These are phyloP conservation scores for Fusarium foetens DNA, from an alignment of 2,329 filamentous ascomycete genomes.

Conservation along the genomic window DNA sequence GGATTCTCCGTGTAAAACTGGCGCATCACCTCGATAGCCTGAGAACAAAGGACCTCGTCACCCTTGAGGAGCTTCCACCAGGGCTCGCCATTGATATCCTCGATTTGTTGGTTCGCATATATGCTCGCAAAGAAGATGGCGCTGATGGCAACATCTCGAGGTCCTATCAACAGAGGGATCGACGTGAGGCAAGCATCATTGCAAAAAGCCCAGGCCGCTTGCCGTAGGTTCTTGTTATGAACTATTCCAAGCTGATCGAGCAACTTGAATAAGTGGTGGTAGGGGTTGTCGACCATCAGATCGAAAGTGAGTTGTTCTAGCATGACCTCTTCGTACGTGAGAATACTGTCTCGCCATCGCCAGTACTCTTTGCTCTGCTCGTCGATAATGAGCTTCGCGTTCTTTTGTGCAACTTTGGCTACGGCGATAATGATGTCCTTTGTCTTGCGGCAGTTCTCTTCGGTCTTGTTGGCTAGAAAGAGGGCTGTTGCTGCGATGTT, in stretches of 20 bases:
- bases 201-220: conserved; percentile 91
- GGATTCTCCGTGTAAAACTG: conserved; percentile 74
- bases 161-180: conserved; percentile 82
- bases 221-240: conserved; percentile 83
- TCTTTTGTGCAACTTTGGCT: conserved; percentile 94
- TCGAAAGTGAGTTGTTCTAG: conserved; percentile 95
- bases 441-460: conserved; percentile 96
- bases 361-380: conserved; percentile 99
- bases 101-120: conserved; percentile 78
- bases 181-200: conserved; percentile 90
- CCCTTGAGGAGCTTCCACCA: conserved; percentile 90
- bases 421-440: conserved; percentile 94
- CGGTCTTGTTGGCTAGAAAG: conserved; percentile 95
- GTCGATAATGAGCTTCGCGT: conserved; percentile 87
- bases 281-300: conserved; percentile 87
- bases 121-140: conserved; percentile 88
- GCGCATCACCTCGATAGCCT: conserved; percentile 80
- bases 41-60: conserved; percentile 73
- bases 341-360: conserved; percentile 94
- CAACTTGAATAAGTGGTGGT: conserved; percentile 84
- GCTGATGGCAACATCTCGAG: conserved; percentile 83
- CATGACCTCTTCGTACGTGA: conserved; percentile 92
- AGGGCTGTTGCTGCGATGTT: conserved; percentile 89
- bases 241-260: conserved; percentile 77
- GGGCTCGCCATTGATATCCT: conserved; percentile 77